Evolutionary conservation across 306 rosid genomes (phyloP).

Genomic region (Acacia crassicarpa): DNA sequence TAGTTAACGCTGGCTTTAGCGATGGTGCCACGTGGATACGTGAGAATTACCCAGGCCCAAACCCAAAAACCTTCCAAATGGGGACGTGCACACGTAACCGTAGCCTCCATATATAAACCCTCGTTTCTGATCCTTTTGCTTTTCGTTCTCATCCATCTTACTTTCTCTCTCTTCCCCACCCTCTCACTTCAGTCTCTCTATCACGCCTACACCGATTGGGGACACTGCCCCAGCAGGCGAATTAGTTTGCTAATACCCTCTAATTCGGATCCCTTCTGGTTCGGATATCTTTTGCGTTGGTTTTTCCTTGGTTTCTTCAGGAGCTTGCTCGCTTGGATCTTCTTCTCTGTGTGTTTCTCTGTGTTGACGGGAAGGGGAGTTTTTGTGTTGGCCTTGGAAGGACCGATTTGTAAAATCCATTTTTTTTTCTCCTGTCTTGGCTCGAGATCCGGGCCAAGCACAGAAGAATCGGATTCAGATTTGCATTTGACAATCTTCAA

Average conservation of each 20-base stretch:
- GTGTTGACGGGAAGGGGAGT: background rate
- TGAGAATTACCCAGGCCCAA: conserved; percentile 1
- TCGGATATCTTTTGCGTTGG: background rate
- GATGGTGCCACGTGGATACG: conserved; percentile 15
- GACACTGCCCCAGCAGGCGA: conserved; percentile 20
- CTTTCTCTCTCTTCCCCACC: background rate
- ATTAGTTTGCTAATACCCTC: background rate
- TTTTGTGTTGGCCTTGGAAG: background rate
- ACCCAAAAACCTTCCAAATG: conserved; percentile 20
- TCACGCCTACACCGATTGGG: background rate
- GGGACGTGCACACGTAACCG: conserved; percentile 66
- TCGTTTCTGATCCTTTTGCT: background rate
- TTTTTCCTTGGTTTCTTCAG: background rate
- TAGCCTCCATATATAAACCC: conserved; percentile 75
- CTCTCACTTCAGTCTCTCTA: background rate
- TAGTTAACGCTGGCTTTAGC: background rate
- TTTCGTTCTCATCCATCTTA: conserved; percentile 59
- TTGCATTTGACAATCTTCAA: conserved; percentile 39
- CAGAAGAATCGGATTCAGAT: conserved; percentile 52
- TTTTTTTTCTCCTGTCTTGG: conserved; percentile 76
- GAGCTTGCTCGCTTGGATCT: conserved; percentile 8
- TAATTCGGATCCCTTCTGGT: conserved; percentile 30
- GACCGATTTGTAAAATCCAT: conserved; percentile 35
- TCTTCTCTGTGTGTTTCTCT: background rate
- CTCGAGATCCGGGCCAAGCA: conserved; percentile 97